Base-by-base conservation (phyloP, 2,329 filamentous ascomycete species). In the Capronia americana region DNA sequence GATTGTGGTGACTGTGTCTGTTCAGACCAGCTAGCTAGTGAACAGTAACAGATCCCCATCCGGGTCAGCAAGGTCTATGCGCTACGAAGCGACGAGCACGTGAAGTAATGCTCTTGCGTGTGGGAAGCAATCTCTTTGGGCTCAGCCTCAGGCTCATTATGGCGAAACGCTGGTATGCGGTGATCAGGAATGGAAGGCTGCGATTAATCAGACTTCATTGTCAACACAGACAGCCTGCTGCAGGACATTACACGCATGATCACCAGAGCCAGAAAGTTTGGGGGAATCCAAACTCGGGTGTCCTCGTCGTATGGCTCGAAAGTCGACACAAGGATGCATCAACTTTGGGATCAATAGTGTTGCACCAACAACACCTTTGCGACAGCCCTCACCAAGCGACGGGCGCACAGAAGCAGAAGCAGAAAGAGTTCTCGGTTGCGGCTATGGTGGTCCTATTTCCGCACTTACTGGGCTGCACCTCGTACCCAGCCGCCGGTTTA, bases 381-480 rank as follows among this genome's bases (percentile, higher is more conserved):
- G 12, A 14, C 56, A 48, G 14, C 26, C 38, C 26, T 59, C 41
- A 50, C n/a, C 41, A 59, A 59, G 57, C 41, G 26, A 50, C 26
- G 23, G 24, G 44, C 44, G 44, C 20, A 48, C 44, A 48, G 2
- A 51, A 51, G 26, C 24, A 4, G 4, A 23, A 26, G 26, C 24
- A 4, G 4, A 23, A 26, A 51, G 48, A 28, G 10, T 51, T 26
- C 20, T 51, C 10, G 11, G 41, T 41, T 59, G 41, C 38, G 14
- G 14, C 41, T n/a, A 8, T 44, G 38, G 38, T 44, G 38, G 34
- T 41, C 14, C 38, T 48, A 28, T 59, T 58, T 14, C 57, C 6
- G 57, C 57, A 50, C 34, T 24, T 8, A 59, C 17, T 59, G 23
- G 24, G 26, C 26, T 59, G 20, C 24, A 48, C 30, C 24, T 58